These are phyloP conservation scores for Capsicum chinense DNA, from an alignment of 257 asterid genomes.

Conservation along the genomic window DNA sequence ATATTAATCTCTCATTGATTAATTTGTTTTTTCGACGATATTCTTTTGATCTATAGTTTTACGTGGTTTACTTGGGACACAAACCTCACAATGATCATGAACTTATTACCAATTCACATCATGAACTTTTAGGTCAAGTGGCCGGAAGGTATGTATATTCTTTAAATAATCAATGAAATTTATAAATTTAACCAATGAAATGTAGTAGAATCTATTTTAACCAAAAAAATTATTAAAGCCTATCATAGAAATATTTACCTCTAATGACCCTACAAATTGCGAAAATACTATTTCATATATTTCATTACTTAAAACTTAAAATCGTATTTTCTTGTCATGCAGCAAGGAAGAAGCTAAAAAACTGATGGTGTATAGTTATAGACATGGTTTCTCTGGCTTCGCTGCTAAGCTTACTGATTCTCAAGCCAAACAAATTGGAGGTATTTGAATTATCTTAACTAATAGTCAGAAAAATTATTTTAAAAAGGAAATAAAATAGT, in stretches of 20 bases:
- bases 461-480: too few species aligned
- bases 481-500: too few species aligned
- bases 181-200: too few species aligned
- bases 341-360: constrained; percentile 31
- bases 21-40: too few species aligned
- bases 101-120: constrained; percentile 32
- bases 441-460: background rate
- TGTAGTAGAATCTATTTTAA: too few species aligned
- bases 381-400: constrained; percentile 40
- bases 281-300: too few species aligned
- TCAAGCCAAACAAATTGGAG: constrained; percentile 34
- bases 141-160: background rate
- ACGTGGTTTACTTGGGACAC: constrained; percentile 36
- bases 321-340: background rate
- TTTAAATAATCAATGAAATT: background rate
- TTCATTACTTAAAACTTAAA: too few species aligned
- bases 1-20: too few species aligned
- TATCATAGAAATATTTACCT: background rate
- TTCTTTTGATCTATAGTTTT: background rate
- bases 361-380: constrained; percentile 34
- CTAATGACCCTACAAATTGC: background rate
- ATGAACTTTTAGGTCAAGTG: constrained; percentile 31
- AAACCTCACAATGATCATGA: constrained; percentile 31
- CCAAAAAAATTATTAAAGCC: too few species aligned
- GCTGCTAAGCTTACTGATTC: constrained; percentile 32